Conservation (phyloP, 106 monocot species). For the Dioscorea zingiberensis region DNA sequence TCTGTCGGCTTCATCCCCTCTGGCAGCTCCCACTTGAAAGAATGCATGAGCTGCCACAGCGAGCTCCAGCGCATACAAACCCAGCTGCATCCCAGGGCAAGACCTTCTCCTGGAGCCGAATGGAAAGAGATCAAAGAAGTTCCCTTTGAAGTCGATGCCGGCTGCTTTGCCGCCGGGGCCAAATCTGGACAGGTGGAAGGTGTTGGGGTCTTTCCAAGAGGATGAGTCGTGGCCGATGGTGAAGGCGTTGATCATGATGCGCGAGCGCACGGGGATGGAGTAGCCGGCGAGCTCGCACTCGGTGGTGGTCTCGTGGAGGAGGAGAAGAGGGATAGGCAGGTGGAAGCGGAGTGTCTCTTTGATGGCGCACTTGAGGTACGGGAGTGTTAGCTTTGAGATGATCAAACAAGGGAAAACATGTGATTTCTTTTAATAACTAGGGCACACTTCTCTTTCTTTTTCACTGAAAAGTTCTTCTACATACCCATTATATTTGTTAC, state of each 20-base stretch:
- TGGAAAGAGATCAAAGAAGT: constrained; percentile 59
- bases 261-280: constrained; percentile 30
- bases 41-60: constrained; percentile 59
- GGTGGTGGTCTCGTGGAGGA: constrained; percentile 60
- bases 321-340: constrained; percentile 73
- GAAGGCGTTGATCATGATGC: constrained; percentile 62
- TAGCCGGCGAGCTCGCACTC: constrained; percentile 58
- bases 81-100: constrained; percentile 77
- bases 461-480: too few species aligned
- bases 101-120: constrained; percentile 71
- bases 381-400: too few species aligned
- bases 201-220: constrained; percentile 54
- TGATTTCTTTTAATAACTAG: too few species aligned
- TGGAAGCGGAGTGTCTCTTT: constrained; percentile 87
- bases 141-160: constrained; percentile 49
- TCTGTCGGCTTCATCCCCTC: constrained; percentile 61
- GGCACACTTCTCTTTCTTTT: too few species aligned
- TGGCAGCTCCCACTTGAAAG: constrained; percentile 55
- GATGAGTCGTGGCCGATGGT: constrained; percentile 52
- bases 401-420: too few species aligned
- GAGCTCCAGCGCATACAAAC: constrained; percentile 48
- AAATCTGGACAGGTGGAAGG: constrained; percentile 50
- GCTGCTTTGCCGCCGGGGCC: constrained; percentile 15
- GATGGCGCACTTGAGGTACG: constrained; percentile 48
- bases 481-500: too few species aligned